Evolutionary conservation across 2,329 filamentous ascomycete species (phyloP), one percentile per base, ranked within the genome.

Genomic region (Alternaria arborescens): DNA sequence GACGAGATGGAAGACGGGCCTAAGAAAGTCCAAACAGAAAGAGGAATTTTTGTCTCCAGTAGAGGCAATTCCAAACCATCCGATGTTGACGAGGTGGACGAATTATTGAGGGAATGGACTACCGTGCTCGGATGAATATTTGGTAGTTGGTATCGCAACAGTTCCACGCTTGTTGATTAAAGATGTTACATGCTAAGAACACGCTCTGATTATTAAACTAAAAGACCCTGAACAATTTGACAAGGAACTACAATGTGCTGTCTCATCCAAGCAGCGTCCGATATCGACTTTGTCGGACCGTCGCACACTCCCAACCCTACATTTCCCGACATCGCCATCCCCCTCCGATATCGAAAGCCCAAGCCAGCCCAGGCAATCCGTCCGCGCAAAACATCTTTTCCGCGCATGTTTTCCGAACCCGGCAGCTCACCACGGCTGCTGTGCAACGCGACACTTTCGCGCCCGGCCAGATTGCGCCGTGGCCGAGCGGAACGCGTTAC

Each of bases 31-130:
- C 28, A 12, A 11, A 30, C 1, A 30, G 10, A 11, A 30, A 5
- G 28, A 30, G 28, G 8, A 30, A 4, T 10, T 5, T 30, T 30
- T 30, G 28, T 3, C 28, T 30, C 3, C 8, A 30, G 28, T 30
- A 11, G 28, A 30, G 28, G 8, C 2, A 12, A 11, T 11, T 11
- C 11, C 11, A 3, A 10, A 30, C 28, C 28, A 11, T 10, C 28
- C 28, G 12, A 30, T 3, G 10, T 30, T 30, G 28, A 64, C 26
- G 69, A 70, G 43, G 68, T 72, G 6, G 69, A 72, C 22, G 60
- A 64, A 1, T 48, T 73, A 36, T 50, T 73, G 32, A 63, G 47
- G 36, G 65, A 71, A 24, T 72, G 71, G 70, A 71, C 70, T 7
- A 70, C 54, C 11, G 47, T 66, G 5, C 48, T 64, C 11, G 55